These are phyloP conservation scores for Elsinoe arachidis DNA, from an alignment of 2,329 filamentous ascomycete genomes.

Conservation along the genomic window DNA sequence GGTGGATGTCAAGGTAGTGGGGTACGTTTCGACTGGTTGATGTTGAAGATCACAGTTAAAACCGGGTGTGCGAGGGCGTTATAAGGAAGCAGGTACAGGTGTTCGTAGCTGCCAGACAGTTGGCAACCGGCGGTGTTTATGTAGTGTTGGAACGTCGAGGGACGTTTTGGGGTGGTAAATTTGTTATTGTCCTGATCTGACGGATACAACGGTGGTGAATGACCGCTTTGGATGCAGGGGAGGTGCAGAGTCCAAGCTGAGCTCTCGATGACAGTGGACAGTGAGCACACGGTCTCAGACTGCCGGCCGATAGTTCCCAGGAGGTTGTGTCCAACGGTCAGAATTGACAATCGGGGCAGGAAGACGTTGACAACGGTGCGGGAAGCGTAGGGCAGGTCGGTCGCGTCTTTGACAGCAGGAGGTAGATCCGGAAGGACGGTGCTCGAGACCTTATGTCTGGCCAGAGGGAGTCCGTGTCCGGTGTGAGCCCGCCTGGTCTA, in stretches of 20 bases:
- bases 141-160: constrained; percentile 13
- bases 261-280: constrained; percentile 5
- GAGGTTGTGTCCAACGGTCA: constrained; percentile 12
- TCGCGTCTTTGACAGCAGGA: constrained; percentile 12
- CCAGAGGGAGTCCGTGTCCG: constrained; percentile 11
- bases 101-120: constrained; percentile 15
- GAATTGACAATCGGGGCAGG: constrained; percentile 14
- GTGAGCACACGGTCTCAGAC: constrained; percentile 14
- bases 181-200: constrained; percentile 15
- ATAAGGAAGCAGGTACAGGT: constrained; percentile 15
- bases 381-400: constrained; percentile 13
- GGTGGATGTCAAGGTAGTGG: constrained; percentile 1
- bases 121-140: constrained; percentile 14
- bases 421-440: not conserved
- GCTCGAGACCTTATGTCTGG: constrained; percentile 14
- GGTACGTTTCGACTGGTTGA: constrained; percentile 14
- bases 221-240: constrained; percentile 14
- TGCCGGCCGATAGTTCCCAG: constrained; percentile 15
- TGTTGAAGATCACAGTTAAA: constrained; percentile 14
- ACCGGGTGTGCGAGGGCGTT: constrained; percentile 14
- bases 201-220: constrained; percentile 12
- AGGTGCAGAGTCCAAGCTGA: constrained; percentile 9
- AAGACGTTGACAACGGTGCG: constrained; percentile 13
- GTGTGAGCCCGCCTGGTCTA: not conserved
- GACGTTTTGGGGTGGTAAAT: constrained; percentile 14